Evolutionary conservation across 2,329 filamentous ascomycete species (phyloP), one percentile per base, ranked within the genome.

Genomic region (Penicillium sp.): DNA sequence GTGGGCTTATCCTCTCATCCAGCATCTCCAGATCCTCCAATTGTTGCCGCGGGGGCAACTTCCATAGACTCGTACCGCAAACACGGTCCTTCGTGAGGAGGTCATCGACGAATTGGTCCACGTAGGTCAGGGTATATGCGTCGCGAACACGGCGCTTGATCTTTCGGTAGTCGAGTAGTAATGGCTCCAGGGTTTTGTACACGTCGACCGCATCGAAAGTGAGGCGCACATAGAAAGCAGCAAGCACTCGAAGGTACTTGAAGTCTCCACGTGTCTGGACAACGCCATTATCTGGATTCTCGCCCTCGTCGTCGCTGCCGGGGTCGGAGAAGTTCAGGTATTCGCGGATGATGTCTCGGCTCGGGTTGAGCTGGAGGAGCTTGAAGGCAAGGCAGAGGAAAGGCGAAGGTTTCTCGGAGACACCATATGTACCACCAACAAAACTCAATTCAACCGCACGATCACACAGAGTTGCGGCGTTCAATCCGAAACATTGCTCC

Each of bases 361-460:
- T 86, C 1, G 95, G 95, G 28, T 88, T 89, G 10, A 99, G 85
- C 80, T 97, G 93, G 60, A 98, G 85, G 56, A 99, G 85, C 82
- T 98, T 99, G 80, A 99, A 96, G 2, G 91, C 91, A 3, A 99
- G 85, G 73, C 95, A 99, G 28, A 99, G 84, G 73, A 99, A 99
- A 0, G 95, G 81, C 1, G 92, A 92, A 0, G 95, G 94, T 71
- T 91, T 91, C 77, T 97, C 94, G 53, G 88, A 85, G 19, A 88
- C 86, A 57, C 93, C 93, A 72, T 92, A 92, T 5, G 93, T 96
- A 68, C 95, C 95, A 65, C 93, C 95, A 60, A 99, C 86, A 78
- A 90, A 95, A 53, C 82, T 85, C 51, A 99, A 86, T 70, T 94
- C 90, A 28, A 92, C 91, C 0, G 96, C 93, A 67, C 95, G 91